These are phyloP conservation scores for Diaporthe longicolla DNA, from an alignment of 2,329 filamentous ascomycete genomes.

Conservation along the genomic window DNA sequence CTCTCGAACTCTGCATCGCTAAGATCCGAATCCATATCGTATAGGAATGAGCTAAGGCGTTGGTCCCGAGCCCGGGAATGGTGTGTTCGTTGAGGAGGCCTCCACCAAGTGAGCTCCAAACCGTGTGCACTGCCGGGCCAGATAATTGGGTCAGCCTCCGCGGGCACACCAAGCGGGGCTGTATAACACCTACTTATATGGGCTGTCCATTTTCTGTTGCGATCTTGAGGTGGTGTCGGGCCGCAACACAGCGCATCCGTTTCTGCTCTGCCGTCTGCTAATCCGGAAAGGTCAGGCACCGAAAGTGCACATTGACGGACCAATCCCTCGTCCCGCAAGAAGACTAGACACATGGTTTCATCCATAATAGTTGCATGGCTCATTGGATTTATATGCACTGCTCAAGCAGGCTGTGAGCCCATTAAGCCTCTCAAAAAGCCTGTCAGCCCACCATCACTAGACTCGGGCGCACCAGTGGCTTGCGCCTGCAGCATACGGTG, in stretches of 20 bases:
- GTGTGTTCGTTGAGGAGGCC: constrained; percentile 11
- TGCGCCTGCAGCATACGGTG: constrained; percentile 19
- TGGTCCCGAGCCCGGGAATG: not conserved
- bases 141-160: not conserved
- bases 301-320: not conserved
- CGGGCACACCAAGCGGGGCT: constrained; percentile 2
- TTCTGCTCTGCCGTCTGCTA: not conserved
- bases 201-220: not conserved
- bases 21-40: not conserved
- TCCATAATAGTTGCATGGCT: not conserved
- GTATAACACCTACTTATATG: not conserved
- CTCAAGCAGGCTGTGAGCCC: constrained; percentile 26
- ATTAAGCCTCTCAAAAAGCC: constrained; percentile 19
- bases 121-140: not conserved
- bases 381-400: constrained; percentile 12
- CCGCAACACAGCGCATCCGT: not conserved
- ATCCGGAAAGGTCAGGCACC: constrained; percentile 22
- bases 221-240: not conserved
- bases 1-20: not conserved
- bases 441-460: constrained; percentile 1
- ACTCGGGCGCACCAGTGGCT: constrained; percentile 16
- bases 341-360: not conserved
- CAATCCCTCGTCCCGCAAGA: not conserved
- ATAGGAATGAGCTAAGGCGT: not conserved
- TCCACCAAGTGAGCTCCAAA: not conserved